phyloP scores from a whole-genome alignment of 345 rosid genomes.

The Citrus cavaleriei region DNA sequence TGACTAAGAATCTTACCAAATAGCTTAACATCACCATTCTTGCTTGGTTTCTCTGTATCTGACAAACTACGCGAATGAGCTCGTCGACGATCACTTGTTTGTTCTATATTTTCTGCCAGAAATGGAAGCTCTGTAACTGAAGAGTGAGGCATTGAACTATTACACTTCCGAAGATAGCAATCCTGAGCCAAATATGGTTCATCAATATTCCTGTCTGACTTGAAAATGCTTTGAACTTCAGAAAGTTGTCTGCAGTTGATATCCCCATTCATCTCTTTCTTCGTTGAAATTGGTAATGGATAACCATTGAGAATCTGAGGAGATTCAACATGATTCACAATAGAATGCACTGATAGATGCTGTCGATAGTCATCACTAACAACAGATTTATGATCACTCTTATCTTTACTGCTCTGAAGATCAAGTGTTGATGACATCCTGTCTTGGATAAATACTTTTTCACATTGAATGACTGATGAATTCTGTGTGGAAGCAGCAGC shows the following conservation, averaged over 20 bases:
- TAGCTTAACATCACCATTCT: conserved; percentile 72
- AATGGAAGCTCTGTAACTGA: conserved; percentile 41
- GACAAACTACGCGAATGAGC: conserved; percentile 38
- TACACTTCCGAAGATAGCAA: conserved; percentile 57
- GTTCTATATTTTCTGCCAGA: conserved; percentile 27
- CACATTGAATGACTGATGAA: conserved; percentile 28
- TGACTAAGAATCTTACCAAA: conserved; percentile 77
- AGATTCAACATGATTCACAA: conserved; percentile 23
- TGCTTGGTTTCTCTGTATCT: conserved; percentile 44
- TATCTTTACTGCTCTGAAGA: conserved; percentile 18
- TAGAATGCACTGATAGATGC: conserved; percentile 26
- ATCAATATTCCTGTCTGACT: conserved; percentile 22
- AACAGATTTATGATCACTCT: conserved; percentile 15
- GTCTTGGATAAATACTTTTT: conserved; percentile 29
- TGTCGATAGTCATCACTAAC: conserved; percentile 27
- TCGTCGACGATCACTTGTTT: conserved; percentile 30
- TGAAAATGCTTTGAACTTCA: conserved; percentile 30
- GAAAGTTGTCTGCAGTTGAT: conserved; percentile 30
- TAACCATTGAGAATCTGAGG: conserved; percentile 44
- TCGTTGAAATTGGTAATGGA: conserved; percentile 33
- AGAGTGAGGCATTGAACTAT: conserved; percentile 20
- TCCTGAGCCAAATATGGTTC: conserved; percentile 27
- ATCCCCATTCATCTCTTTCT: conserved; percentile 48
- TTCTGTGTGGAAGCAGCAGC: conserved; percentile 6
- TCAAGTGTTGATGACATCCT: conserved; percentile 29